phyloP scores from a whole-genome alignment of 257 asterid genomes.

The Jaltomata sinuosa region DNA sequence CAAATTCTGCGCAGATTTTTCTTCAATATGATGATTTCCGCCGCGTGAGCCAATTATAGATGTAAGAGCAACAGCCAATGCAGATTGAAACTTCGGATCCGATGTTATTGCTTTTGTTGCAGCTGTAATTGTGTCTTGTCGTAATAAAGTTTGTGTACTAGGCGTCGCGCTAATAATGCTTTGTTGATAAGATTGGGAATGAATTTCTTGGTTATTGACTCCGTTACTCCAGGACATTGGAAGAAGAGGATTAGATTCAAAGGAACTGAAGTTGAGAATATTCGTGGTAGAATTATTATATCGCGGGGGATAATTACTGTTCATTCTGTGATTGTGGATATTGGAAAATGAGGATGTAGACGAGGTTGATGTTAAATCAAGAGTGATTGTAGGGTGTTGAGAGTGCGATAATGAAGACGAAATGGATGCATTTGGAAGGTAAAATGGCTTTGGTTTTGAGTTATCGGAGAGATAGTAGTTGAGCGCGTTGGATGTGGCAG shows the following conservation, averaged over 20 bases:
- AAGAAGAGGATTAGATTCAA: conserved; percentile 48
- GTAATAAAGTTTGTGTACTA: conserved; percentile 28
- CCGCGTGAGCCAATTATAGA: conserved; percentile 47
- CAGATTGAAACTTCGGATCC: conserved; percentile 81
- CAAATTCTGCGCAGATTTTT: conserved; percentile 17
- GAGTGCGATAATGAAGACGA: conserved; percentile 43
- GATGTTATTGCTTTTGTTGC: conserved; percentile 89
- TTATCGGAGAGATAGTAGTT: conserved; percentile 54
- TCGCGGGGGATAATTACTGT: conserved; percentile 20
- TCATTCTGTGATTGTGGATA: conserved; percentile 9
- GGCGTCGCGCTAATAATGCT: conserved; percentile 2
- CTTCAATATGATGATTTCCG: conserved; percentile 5
- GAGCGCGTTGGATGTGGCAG: conserved; percentile 25
- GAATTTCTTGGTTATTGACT: conserved; percentile 37
- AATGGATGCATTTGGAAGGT: conserved; percentile 61
- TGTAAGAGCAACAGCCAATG: conserved; percentile 78
- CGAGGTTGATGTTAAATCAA: conserved; percentile 65
- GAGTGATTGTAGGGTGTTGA: conserved; percentile 67
- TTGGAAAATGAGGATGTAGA: conserved; percentile 21
- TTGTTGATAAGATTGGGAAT: conserved; percentile 44
- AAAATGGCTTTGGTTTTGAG: conserved; percentile 59
- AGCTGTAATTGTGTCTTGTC: conserved; percentile 71
- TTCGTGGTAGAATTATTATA: conserved; percentile 38
- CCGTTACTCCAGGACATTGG: conserved; percentile 65
- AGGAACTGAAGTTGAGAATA: conserved; percentile 59